A percentile compares a stretch with the other conserved stretches of the same genome.
These are phyloP conservation scores for Tuber umbilicatum DNA, from an alignment of 495 filamentous ascomycete genomes.

Conservation along the genomic window DNA sequence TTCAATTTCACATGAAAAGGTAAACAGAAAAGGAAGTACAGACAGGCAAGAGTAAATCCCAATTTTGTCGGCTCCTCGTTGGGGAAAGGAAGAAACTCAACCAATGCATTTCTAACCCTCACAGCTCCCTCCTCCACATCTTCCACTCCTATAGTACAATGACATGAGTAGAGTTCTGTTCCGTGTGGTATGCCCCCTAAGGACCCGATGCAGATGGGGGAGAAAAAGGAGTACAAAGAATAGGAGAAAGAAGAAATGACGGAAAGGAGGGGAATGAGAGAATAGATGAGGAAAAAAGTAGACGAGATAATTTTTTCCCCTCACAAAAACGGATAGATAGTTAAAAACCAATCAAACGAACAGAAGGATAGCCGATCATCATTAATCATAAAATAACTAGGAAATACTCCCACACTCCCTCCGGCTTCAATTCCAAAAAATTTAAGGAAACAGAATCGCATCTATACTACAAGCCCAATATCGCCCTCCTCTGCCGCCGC, in stretches of 20 bases:
- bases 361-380: neutral
- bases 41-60: neutral
- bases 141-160: neutral
- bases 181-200: neutral
- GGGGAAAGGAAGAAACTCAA: neutral
- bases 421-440: no score
- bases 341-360: neutral
- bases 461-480: no score
- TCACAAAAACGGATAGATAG: neutral
- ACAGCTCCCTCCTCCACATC: neutral
- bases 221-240: neutral
- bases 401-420: neutral
- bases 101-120: neutral
- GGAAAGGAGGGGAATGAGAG: neutral
- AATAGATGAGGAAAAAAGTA: neutral
- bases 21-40: neutral
- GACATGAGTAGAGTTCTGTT: constrained; percentile 3
- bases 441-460: no score
- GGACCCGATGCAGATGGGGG: neutral
- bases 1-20: neutral
- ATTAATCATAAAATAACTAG: no score
- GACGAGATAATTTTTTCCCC: neutral
- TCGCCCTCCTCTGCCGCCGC: neutral
- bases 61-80: neutral
- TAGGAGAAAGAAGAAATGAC: neutral